Evolutionary conservation across 331 rosid species (phyloP), one percentile per base, ranked within the genome.

Genomic region (Malus hybrid): DNA sequence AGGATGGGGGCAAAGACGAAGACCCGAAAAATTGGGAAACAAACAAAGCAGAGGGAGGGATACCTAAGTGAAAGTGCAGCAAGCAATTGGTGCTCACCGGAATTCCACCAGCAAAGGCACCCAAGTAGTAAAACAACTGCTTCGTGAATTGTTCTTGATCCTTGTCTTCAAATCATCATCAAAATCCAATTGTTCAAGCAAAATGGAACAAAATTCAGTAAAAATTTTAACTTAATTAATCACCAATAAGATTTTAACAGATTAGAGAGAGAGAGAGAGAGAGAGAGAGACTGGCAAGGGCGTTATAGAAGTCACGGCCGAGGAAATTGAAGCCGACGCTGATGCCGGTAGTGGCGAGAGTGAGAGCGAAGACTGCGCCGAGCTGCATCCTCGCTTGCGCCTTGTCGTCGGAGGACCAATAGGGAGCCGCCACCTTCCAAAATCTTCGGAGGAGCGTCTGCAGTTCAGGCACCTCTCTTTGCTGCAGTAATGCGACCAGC

Each of bases 351-450:
- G 99, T 94, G 66, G 86, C 95, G 76, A 94, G 79, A 74, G 99
- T 86, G 80, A 94, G 96, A 81, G 89, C 91, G 74, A 94, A 90
- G 65, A 94, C 93, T 77, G 88, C 85, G 67, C 88, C 97, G 61
- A 94, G 90, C 75, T 86, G 95, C 83, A 80, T 79, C 56, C 96
- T 89, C 14, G 96, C 97, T 57, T 82, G 91, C 30, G 44, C 79
- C 74, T 92, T 88, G 82, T 94, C 99, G 63, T 87, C 86, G 32
- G 93, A 94, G 55, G 50, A 80, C 97, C 99, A 94, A 73, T 92
- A 94, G 8, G 97, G 97, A 33, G 90, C 89, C n/a, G 97, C 99
- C 80, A 94, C 99, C 77, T 94, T 94, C 96, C 95, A 94, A 74
- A 91, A 81, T 79, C 96, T 86, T 80, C 84, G 79, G 66, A 82